These are phyloP conservation scores for Pseudocercospora macadamiae DNA, from an alignment of 2,329 filamentous ascomycete genomes.

Conservation along the genomic window DNA sequence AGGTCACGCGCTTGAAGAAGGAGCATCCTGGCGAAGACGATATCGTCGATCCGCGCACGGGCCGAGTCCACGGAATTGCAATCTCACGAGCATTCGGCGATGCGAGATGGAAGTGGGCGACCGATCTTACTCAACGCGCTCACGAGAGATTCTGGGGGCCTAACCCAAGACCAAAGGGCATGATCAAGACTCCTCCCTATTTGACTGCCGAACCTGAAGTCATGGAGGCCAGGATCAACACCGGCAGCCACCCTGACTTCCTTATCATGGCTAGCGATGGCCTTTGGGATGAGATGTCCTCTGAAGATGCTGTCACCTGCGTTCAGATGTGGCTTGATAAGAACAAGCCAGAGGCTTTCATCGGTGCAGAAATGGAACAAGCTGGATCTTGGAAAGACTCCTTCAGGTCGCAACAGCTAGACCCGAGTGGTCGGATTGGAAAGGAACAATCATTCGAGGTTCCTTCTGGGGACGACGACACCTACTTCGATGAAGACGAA, in stretches of 20 bases:
- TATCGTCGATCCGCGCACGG: constrained; percentile 56
- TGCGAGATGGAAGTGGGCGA: constrained; percentile 67
- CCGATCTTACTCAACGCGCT: constrained; percentile 51
- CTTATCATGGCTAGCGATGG: constrained; percentile 70
- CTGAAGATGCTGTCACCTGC: constrained; percentile 38
- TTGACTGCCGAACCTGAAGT: constrained; percentile 69
- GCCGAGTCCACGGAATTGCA: constrained; percentile 63
- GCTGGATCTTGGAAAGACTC: constrained; percentile 12
- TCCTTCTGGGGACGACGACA: constrained; percentile 43
- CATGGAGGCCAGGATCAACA: constrained; percentile 57
- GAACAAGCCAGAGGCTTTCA: constrained; percentile 34
- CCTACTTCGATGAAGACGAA: constrained; percentile 41
- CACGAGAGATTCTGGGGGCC: constrained; percentile 56
- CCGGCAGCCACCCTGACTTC: constrained; percentile 55
- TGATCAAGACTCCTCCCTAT: constrained; percentile 63
- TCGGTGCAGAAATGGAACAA: constrained; percentile 13
- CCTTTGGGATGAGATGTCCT: constrained; percentile 53
- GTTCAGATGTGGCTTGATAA: constrained; percentile 61
- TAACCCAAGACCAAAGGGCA: constrained; percentile 46
- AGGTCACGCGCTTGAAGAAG: constrained; percentile 57
- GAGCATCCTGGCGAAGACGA: constrained; percentile 69
- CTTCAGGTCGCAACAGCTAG: constrained; percentile 5
- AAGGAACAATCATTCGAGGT: no score
- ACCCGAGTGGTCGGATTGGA: no score
- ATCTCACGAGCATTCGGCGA: constrained; percentile 71